Evolutionary conservation across 192 early-diverging fungal species (phyloP), one percentile per base, ranked within the genome.

Genomic region (Coemansia sp.): DNA sequence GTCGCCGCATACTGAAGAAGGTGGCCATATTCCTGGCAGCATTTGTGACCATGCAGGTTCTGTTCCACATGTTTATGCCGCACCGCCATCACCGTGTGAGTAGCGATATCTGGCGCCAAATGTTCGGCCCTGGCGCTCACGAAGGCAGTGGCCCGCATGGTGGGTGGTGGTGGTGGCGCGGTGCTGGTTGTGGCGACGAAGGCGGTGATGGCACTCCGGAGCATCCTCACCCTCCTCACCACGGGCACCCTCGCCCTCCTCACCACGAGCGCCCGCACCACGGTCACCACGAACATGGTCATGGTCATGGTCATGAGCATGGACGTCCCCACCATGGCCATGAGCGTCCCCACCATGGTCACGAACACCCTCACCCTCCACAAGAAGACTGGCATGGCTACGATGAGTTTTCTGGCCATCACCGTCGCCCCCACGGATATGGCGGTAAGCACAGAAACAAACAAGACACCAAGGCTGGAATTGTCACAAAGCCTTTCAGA

Each of bases 361-460:
- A 60, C 58, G 23, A 33, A 15, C 58, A 48, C 39, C 58, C 58
- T 9, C 39, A 50, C 19, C 58, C 39, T 15, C 21, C 22, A n/a
- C 21, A 9, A 39, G 3, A 37, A 51, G 44, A 17, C n/a, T 14
- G 34, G 34, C 34, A 37, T 37, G 34, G 34, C 9, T 37, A 37
- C 11, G 34, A 37, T 10, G 34, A 37, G 34, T 37, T 37, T 10
- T 37, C 34, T 37, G 34, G 34, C 3, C 11, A 37, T 10, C 9
- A 10, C 34, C 34, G 34, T 37, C 34, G 34, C 34, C 34, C 34
- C 34, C 34, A 37, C 7, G 9, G 9, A 7, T 23, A 46, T 11
- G 14, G 27, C 23, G 18, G n/a, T 25, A 50, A 47, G 24, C 48
- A 27, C 24, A 14, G 48, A 10, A 50, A 23, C 48, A 50, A 50